Conservation (phyloP, 208 protist species). For the Tritrichomonas foetus region DNA sequence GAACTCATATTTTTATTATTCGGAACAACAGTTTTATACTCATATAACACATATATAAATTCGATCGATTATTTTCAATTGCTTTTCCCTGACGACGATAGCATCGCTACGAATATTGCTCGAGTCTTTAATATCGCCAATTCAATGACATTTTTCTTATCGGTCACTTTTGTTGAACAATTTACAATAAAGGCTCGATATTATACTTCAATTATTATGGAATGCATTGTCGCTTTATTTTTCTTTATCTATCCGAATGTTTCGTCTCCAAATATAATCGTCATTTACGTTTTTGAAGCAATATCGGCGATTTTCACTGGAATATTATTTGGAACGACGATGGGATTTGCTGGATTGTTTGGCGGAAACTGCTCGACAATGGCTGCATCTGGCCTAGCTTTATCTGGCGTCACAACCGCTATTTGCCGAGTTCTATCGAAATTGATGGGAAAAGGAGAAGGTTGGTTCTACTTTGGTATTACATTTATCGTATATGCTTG, state of each 20-base stretch:
- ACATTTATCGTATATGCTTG: not conserved
- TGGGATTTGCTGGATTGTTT: not conserved
- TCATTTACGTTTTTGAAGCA: not conserved
- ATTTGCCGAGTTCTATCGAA: not conserved
- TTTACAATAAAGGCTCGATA: not conserved
- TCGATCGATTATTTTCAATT: not conserved
- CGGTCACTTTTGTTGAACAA: not conserved
- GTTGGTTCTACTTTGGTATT: constrained; percentile 20
- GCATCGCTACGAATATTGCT: not conserved
- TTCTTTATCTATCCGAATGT: not conserved
- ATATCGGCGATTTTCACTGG: not conserved
- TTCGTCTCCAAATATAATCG: not conserved
- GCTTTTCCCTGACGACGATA: not conserved
- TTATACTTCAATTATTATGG: not conserved
- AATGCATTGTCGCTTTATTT: not conserved
- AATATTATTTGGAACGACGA: not conserved
- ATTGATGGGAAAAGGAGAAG: not conserved
- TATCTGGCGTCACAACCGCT: not conserved
- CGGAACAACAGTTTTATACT: not conserved
- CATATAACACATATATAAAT: constrained; percentile 29
- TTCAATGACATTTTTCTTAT: not conserved
- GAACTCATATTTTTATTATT: constrained; percentile 11
- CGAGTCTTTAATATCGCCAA: not conserved
- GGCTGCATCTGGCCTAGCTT: not conserved
- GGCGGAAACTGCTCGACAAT: not conserved